Percentiles rank a stretch among this genome's conserved stretches.
Evolutionary conservation across 805 yeast genomes (phyloP).

Genomic region (Lipomyces orientalis): DNA sequence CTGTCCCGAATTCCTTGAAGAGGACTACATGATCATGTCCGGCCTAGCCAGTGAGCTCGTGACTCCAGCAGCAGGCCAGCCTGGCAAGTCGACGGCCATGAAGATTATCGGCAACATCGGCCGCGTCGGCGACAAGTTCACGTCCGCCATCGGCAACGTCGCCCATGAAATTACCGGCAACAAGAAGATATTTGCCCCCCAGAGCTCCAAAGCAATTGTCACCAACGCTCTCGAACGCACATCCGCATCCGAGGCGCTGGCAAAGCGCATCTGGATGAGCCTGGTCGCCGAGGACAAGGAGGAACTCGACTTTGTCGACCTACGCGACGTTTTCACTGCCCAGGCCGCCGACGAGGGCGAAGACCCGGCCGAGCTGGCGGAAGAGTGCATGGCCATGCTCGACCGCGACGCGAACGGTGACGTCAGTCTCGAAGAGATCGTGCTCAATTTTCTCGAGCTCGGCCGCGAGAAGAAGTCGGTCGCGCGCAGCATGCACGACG

Average conservation of each 20-base stretch:
- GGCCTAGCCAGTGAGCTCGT: constrained; percentile 36
- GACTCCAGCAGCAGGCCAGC: constrained; percentile 12
- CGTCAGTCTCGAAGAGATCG: constrained; percentile 48
- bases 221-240: constrained; percentile 44
- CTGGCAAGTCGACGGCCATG: constrained; percentile 11
- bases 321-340: constrained; percentile 39
- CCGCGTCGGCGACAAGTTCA: constrained; percentile 19
- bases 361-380: constrained; percentile 16
- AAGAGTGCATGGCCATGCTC: constrained; percentile 37
- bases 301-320: constrained; percentile 44
- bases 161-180: not conserved
- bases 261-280: constrained; percentile 50
- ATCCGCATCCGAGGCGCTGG: constrained; percentile 43
- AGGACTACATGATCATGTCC: constrained; percentile 44
- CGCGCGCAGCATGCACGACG: constrained; percentile 47
- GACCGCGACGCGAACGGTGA: constrained; percentile 48
- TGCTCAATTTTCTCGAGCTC: constrained; percentile 43
- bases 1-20: constrained; percentile 47
- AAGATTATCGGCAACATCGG: constrained; percentile 24
- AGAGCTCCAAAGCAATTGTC: constrained; percentile 37
- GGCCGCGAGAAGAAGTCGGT: constrained; percentile 47
- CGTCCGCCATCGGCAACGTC: constrained; percentile 28
- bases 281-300: constrained; percentile 49
- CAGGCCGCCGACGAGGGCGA: constrained; percentile 3
- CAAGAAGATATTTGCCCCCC: not conserved